phyloP scores from a whole-genome alignment of 2,329 filamentous ascomycete genomes.

The Colletotrichum cordylinicola region DNA sequence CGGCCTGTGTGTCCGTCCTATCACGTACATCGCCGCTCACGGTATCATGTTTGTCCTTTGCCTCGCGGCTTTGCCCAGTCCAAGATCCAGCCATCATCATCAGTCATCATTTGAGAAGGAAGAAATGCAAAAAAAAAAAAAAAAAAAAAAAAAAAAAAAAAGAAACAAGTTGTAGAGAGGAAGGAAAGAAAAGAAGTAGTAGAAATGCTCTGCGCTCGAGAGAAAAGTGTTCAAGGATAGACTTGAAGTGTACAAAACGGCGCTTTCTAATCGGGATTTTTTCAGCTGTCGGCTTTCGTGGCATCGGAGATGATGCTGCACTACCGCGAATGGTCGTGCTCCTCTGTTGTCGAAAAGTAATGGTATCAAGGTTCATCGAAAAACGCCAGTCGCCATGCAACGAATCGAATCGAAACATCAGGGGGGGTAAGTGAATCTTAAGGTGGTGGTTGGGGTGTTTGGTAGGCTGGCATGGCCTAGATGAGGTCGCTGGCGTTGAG shows the following conservation, averaged over 20 bases:
- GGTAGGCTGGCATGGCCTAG: slow-evolving; percentile 30
- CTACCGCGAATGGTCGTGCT: not conserved
- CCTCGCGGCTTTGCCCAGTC: slow-evolving; percentile 7
- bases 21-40: slow-evolving; percentile 2
- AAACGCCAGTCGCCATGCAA: slow-evolving; percentile 49
- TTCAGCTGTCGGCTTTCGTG: not conserved
- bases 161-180: not conserved
- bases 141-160: not conserved
- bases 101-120: slow-evolving; percentile 17
- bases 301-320: not conserved
- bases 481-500: slow-evolving; percentile 63
- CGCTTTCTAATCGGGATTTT: not conserved
- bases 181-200: not conserved
- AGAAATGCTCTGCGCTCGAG: slow-evolving; percentile 6
- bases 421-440: slow-evolving; percentile 20
- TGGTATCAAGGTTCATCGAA: slow-evolving; percentile 25
- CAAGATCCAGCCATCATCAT: slow-evolving; percentile 15
- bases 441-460: not conserved
- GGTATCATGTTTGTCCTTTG: slow-evolving; percentile 4
- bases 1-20: not conserved
- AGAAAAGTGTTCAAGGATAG: slow-evolving; percentile 17
- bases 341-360: slow-evolving; percentile 1
- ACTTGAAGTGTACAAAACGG: slow-evolving; percentile 22
- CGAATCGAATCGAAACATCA: slow-evolving; percentile 22
- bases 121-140: not conserved